Evolutionary conservation across 2,329 filamentous ascomycete species (phyloP).

Genomic region (Sporothrix brasiliensis): DNA sequence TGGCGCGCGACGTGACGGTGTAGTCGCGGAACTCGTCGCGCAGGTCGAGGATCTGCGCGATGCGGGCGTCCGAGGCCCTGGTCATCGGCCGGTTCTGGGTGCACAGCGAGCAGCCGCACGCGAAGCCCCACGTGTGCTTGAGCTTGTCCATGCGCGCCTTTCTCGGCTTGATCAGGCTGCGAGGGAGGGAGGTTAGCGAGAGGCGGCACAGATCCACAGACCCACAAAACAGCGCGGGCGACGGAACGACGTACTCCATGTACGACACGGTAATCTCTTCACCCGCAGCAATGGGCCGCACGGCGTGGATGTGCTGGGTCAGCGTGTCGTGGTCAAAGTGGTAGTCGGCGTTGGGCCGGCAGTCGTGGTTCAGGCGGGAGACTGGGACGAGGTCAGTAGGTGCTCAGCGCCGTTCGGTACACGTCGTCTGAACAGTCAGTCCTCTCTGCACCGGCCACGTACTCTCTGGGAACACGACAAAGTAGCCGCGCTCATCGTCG

Average conservation of each 20-base stretch:
- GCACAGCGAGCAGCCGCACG: slow-evolving; percentile 48
- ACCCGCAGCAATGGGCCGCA: slow-evolving; percentile 47
- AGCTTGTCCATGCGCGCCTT: slow-evolving; percentile 41
- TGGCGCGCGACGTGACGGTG: slow-evolving; percentile 40
- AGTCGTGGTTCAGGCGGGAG: slow-evolving; percentile 52
- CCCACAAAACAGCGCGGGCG: not conserved
- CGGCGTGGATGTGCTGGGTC: slow-evolving; percentile 47
- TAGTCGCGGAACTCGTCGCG: slow-evolving; percentile 43
- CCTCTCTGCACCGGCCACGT: slow-evolving; percentile 15
- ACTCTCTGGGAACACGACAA: slow-evolving; percentile 48
- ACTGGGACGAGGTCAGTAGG: slow-evolving; percentile 36
- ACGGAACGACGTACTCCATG: slow-evolving; percentile 43
- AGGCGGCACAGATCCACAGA: not conserved
- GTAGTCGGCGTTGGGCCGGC: slow-evolving; percentile 51
- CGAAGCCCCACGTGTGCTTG: slow-evolving; percentile 46
- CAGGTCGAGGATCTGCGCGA: slow-evolving; percentile 44
- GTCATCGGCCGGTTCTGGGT: slow-evolving; percentile 39
- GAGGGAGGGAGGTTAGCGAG: not conserved
- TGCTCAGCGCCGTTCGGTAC: not conserved
- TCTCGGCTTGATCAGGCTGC: slow-evolving; percentile 43
- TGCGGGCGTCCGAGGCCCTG: slow-evolving; percentile 45
- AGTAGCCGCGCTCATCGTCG: slow-evolving; percentile 41
- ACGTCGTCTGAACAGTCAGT: not conserved
- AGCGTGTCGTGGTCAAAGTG: slow-evolving; percentile 47
- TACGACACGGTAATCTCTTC: slow-evolving; percentile 52